Base-by-base conservation (phyloP, 352 stramenopile species). In the Hyaloperonospora brassicae region DNA sequence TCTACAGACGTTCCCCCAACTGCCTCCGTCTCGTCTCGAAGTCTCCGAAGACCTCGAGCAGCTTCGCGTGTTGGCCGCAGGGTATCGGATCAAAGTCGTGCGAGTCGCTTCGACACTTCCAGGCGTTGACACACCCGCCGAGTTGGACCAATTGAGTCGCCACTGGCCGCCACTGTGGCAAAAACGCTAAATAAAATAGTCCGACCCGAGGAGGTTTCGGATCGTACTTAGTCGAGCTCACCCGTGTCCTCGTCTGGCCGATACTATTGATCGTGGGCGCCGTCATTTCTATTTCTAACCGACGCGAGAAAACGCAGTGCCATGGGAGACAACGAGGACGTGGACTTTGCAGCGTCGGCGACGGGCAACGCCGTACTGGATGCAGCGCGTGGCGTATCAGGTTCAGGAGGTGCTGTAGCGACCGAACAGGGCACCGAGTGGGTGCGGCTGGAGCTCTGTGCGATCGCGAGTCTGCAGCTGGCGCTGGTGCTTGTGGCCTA, bases 391-490 rank as follows among this genome's bases (percentile, higher is more conserved):
- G 55, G 64, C 14, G 38, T 72, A 25, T 57, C 61, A 22, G 61
- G 43, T 6, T 70, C 66, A 2, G 54, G 53, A 23, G 60, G 54
- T 21, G 60, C 50, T 21, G 52, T 52, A n/a, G 45, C 39, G 22
- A 51, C 62, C 45, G 58, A 77, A 46, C 57, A 70, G 49, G 47
- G 46, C 11, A 60, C 57, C 7, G 73, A 90, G 36, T 93, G 84
- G 84, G 79, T 66, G 21, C 73, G 79, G 27, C 66, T 87, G 25
- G 79, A 89, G 61, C 72, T 93, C 14, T 88, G 86, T 35, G 70
- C 83, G 47, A 89, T 88, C 50, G 84, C 84, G 8, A 86, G 73
- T 54, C 70, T 93, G 47, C 84, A 93, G 68, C 68, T 93, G 22
- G 64, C 80, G 48, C 67, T 93, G 52, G 81, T 93, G 56, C 67